Evolutionary conservation across 2,329 filamentous ascomycete genomes (phyloP).

Genomic region (Colletotrichum gloeosporioides): DNA sequence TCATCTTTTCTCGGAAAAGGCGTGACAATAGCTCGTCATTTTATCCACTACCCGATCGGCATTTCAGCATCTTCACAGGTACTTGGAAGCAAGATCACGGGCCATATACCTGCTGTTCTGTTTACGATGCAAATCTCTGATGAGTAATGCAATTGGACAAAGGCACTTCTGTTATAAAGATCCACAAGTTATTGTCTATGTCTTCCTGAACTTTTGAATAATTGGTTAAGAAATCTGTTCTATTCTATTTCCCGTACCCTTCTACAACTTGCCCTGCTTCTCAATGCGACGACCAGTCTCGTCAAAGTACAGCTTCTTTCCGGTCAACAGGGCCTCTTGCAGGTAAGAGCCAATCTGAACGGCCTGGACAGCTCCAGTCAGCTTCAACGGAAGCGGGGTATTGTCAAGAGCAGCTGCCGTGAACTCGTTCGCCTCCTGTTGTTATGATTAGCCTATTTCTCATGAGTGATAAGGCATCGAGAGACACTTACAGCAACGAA

Average conservation of each 20-base stretch:
- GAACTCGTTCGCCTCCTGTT: constrained; percentile 65
- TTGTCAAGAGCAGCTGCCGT: constrained; percentile 63
- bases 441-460: background rate
- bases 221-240: background rate
- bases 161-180: no score
- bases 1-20: background rate
- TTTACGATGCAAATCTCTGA: no score
- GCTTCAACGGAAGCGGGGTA: constrained; percentile 58
- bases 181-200: background rate
- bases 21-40: background rate
- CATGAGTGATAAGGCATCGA: rapidly evolving
- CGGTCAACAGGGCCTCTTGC: constrained; percentile 60
- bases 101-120: no score
- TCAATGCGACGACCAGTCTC: constrained; percentile 52
- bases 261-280: constrained; percentile 38
- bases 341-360: constrained; percentile 66
- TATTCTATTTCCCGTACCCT: rapidly evolving
- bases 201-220: background rate
- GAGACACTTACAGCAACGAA: constrained; percentile 50
- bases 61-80: background rate
- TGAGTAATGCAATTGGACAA: no score
- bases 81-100: background rate
- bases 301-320: constrained; percentile 65
- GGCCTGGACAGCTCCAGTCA: constrained; percentile 63
- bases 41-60: background rate